Evolutionary conservation across 2,329 filamentous ascomycete genomes (phyloP).

Genomic region (Aspergillus tubingensis): DNA sequence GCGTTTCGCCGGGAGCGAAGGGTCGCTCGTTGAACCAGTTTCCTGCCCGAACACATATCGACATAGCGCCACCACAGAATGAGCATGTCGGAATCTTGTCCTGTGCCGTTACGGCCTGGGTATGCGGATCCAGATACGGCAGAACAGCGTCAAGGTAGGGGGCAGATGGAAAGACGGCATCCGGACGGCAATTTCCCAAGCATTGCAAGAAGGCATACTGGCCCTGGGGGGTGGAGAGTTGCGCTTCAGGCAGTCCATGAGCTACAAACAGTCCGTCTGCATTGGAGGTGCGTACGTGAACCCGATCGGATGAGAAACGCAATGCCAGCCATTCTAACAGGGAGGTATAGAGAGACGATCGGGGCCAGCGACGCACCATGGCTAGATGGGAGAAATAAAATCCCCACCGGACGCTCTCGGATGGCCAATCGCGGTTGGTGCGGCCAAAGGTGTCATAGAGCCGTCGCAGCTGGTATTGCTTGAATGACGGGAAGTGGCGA

Average conservation of each 20-base stretch:
- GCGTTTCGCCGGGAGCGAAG: constrained; percentile 16
- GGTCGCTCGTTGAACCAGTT: constrained; percentile 23
- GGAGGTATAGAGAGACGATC: constrained; percentile 9
- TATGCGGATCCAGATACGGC: constrained; percentile 18
- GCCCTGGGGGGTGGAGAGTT: constrained; percentile 25
- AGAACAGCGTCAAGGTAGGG: constrained; percentile 22
- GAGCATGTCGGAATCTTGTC: constrained; percentile 15
- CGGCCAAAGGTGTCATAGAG: constrained; percentile 24
- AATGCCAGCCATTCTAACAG: constrained; percentile 5
- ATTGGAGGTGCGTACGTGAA: constrained; percentile 26
- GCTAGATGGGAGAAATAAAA: constrained; percentile 25
- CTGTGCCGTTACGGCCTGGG: constrained; percentile 18
- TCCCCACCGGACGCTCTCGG: constrained; percentile 22
- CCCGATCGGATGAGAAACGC: not conserved
- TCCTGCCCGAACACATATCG: constrained; percentile 25
- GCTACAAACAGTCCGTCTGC: constrained; percentile 23
- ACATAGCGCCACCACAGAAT: constrained; percentile 24
- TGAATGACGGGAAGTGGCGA: constrained; percentile 28
- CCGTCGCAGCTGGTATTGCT: constrained; percentile 29
- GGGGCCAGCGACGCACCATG: constrained; percentile 20
- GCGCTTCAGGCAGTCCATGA: constrained; percentile 19
- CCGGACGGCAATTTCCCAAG: constrained; percentile 20
- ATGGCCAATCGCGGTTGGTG: constrained; percentile 18
- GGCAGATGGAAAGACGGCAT: constrained; percentile 22
- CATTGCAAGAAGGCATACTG: constrained; percentile 26